Evolutionary conservation across 2,329 filamentous ascomycete species (phyloP).

Genomic region (Blumeria graminis): DNA sequence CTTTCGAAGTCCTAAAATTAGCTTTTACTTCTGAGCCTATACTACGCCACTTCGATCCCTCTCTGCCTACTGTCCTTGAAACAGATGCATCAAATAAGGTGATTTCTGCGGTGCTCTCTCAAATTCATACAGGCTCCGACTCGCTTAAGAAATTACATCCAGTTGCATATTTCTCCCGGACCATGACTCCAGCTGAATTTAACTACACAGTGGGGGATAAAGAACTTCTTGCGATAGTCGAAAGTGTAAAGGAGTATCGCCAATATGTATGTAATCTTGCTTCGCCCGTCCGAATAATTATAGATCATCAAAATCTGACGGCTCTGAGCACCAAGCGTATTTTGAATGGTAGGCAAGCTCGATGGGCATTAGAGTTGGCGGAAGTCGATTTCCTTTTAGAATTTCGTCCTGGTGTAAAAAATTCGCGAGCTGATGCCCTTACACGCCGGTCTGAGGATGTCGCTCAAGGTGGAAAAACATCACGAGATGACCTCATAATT

Average conservation of each 20-base stretch:
- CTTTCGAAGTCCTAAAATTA: neutral
- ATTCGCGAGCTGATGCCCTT: neutral
- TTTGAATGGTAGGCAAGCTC: neutral
- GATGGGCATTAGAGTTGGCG: neutral
- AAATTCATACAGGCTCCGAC: neutral
- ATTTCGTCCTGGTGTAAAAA: neutral
- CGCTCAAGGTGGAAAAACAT: neutral
- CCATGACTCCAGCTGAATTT: neutral
- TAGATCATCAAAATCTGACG: conserved; percentile 1
- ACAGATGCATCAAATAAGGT: conserved; percentile 1
- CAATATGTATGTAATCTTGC: neutral
- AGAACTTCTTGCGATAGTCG: neutral
- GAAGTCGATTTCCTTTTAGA: neutral
- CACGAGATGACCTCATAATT: neutral
- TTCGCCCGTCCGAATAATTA: neutral
- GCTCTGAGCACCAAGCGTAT: neutral
- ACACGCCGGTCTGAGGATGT: neutral
- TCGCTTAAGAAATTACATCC: neutral
- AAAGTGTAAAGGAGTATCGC: neutral
- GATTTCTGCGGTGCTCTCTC: neutral
- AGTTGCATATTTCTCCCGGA: neutral
- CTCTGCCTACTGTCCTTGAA: neutral
- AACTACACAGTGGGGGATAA: neutral
- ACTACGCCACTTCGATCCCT: neutral
- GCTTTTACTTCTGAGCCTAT: neutral